These are phyloP conservation scores for Tetrahymena elliotti DNA, from an alignment of 73 alveolate genomes.

Conservation along the genomic window DNA sequence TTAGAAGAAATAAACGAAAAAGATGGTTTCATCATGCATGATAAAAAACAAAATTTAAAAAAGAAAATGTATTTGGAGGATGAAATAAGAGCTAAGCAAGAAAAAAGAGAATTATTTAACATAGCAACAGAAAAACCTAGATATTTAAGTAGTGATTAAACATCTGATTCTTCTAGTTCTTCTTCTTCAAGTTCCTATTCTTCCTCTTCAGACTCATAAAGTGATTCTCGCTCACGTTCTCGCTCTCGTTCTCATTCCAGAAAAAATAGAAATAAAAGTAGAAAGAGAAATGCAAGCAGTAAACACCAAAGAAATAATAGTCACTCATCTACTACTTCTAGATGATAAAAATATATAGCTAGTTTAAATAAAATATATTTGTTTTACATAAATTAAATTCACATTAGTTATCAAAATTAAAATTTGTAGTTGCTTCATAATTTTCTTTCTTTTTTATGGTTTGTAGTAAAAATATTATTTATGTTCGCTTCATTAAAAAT, in stretches of 20 bases:
- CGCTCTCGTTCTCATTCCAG: neutral
- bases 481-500: neutral
- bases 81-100: neutral
- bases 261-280: neutral
- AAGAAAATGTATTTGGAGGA: neutral
- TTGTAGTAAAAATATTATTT: too few relatives aligned
- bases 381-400: neutral
- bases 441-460: too few relatives aligned
- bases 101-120: neutral
- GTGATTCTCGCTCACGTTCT: neutral
- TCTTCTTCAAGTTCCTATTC: neutral
- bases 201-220: neutral
- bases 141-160: neutral
- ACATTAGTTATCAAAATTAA: too few relatives aligned
- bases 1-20: conserved; percentile 34
- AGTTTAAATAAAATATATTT: neutral
- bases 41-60: conserved; percentile 11
- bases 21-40: conserved; percentile 56
- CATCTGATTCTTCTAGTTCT: neutral
- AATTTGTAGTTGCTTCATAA: neutral
- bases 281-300: neutral
- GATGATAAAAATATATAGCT: neutral
- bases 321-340: neutral
- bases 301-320: neutral
- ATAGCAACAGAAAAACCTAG: neutral